Evolutionary conservation across 1,284 basidiomycete genomes (phyloP).

Genomic region (Fomitiporia mediterranea): DNA sequence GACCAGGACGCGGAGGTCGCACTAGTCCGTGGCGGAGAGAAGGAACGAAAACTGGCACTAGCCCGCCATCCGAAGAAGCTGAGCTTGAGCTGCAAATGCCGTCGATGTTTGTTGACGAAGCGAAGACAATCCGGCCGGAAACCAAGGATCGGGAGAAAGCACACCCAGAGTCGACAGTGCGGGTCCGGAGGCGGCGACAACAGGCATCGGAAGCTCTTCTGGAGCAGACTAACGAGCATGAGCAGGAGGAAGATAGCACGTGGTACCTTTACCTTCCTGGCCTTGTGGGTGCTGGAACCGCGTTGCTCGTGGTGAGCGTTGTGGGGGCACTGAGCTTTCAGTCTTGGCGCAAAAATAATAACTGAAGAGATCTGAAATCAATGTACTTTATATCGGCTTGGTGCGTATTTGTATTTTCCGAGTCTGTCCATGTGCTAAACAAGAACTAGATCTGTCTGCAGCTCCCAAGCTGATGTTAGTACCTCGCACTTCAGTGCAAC

Average conservation of each 20-base stretch:
- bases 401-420: background rate
- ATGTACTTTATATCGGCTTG: background rate
- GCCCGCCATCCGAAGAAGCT: conserved; percentile 12
- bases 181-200: conserved; percentile 42
- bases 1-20: background rate
- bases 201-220: conserved; percentile 47
- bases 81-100: conserved; percentile 27
- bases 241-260: conserved; percentile 56
- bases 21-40: background rate
- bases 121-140: conserved; percentile 13
- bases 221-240: conserved; percentile 21
- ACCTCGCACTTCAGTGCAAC: no score
- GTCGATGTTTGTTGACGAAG: conserved; percentile 38
- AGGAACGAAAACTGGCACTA: conserved; percentile 4
- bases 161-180: conserved; percentile 27
- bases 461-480: no score
- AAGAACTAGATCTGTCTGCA: no score
- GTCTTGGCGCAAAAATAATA: conserved; percentile 65
- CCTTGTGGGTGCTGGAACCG: conserved; percentile 72
- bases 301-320: conserved; percentile 70
- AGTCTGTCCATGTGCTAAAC: no score
- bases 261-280: conserved; percentile 76
- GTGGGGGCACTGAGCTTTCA: conserved; percentile 70
- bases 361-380: conserved; percentile 9
- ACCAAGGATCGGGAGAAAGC: background rate